Conservation (phyloP, 78 protist species). For the Bigelowiella natans region DNA sequence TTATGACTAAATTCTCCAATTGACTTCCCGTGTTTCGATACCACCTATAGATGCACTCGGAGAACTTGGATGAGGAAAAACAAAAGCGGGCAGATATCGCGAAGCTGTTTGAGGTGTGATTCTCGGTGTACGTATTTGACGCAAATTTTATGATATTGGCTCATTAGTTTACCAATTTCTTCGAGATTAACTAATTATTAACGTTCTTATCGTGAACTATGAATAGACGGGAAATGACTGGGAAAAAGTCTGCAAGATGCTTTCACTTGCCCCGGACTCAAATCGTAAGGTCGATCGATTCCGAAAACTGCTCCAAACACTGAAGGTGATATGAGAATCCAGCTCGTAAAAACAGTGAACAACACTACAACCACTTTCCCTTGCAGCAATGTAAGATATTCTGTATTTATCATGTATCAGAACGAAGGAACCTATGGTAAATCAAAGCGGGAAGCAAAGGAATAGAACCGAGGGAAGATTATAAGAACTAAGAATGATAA, state of each 20-base stretch:
- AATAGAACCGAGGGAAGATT: too few relatives aligned
- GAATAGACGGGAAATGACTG: neutral
- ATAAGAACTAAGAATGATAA: too few relatives aligned
- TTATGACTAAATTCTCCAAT: too few relatives aligned
- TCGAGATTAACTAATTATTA: too few relatives aligned
- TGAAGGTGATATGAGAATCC: neutral
- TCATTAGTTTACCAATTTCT: too few relatives aligned
- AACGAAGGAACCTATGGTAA: neutral
- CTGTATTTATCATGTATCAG: neutral
- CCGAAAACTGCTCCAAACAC: neutral
- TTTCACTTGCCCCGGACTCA: neutral
- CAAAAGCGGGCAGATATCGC: neutral
- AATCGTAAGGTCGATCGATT: neutral
- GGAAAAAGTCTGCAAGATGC: neutral
- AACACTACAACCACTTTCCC: neutral
- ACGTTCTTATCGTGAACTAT: too few relatives aligned
- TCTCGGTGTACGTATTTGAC: too few relatives aligned
- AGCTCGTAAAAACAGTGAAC: too few relatives aligned
- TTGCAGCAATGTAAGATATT: neutral
- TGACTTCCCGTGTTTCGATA: too few relatives aligned
- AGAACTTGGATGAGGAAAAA: neutral
- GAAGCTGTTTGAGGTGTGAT: neutral
- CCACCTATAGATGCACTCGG: neutral
- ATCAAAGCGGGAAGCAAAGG: neutral
- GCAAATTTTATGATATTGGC: too few relatives aligned